Base-by-base conservation (phyloP, 306 rosid genomes). In the Vigna hirtella region DNA sequence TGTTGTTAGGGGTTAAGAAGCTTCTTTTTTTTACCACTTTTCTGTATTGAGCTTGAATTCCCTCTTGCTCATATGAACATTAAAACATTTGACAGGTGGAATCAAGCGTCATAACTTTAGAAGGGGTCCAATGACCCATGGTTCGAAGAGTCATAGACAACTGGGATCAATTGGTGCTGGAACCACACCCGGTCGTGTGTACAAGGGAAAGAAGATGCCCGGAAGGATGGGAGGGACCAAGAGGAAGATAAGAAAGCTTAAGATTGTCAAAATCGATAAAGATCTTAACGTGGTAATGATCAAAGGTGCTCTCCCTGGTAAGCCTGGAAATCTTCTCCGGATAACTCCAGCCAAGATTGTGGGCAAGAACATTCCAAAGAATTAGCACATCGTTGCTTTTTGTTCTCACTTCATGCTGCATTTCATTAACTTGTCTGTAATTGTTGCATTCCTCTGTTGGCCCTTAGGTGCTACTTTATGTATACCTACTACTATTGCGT, bases 201-300 rank as follows among this genome's bases (percentile, higher is more conserved):
- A 91, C 83, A 84, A 84, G 69, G 99, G 99, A 51, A 95, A 95
- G 89, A 95, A 95, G 90, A 95, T 95, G 99, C 98, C 99, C 38
- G 98, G 99, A 6, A 85, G 98, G 83, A 95, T 95, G 99, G 99
- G 98, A 77, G 99, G 99, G 80, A 89, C 91, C 47, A 95, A 89
- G 68, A 88, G 76, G 3, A 95, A 95, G 91, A 93, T 88, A 20
- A 85, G 98, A 77, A 95, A 93, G 89, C 98, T 93, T n/a, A 93
- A 85, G 88, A 91, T 95, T 82, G 97, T 95, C 10, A 95, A 95
- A 80, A 85, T 95, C 17, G 98, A 93, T 79, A 87, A 86, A 22
- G 98, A 95, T 20, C 94, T 95, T 30, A 95, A 95, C 73, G 98
- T 90, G 11, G 72, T 95, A 6, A 85, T 95, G 93, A 93, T 95